These are phyloP conservation scores for Penicillium polonicum DNA, from an alignment of 2,329 filamentous ascomycete species.

Conservation along the genomic window DNA sequence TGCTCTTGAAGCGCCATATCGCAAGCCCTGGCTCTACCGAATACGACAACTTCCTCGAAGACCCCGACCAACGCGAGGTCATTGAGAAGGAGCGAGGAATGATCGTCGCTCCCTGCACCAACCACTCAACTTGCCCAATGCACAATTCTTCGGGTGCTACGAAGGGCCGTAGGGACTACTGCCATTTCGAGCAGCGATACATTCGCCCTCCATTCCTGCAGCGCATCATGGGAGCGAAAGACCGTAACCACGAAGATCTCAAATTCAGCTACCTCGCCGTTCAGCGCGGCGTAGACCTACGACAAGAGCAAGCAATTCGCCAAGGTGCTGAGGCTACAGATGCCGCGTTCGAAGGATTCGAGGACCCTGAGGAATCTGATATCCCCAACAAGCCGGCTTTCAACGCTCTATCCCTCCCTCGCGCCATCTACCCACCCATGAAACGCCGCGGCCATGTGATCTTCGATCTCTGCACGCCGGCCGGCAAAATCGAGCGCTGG, in stretches of 20 bases:
- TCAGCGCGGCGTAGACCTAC: conserved; percentile 68
- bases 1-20: conserved; percentile 74
- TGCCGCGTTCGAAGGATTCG: conserved; percentile 71
- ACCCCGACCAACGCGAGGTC: conserved; percentile 24
- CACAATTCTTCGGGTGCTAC: conserved; percentile 70
- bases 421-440: conserved; percentile 73
- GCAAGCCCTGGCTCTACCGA: conserved; percentile 54
- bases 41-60: conserved; percentile 41
- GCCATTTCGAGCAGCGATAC: conserved; percentile 86
- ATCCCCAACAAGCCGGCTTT: conserved; percentile 18
- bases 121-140: conserved; percentile 85
- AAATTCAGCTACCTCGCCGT: conserved; percentile 87
- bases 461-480: conserved; percentile 85
- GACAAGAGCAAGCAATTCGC: conserved; percentile 41
- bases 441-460: conserved; percentile 88
- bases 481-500: conserved; percentile 87
- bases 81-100: conserved; percentile 58
- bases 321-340: conserved; percentile 61
- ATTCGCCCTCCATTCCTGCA: conserved; percentile 81
- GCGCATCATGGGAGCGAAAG: conserved; percentile 63
- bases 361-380: conserved; percentile 41
- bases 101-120: conserved; percentile 73
- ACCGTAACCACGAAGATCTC: conserved; percentile 84
- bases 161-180: conserved; percentile 80
- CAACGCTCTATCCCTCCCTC: conserved; percentile 69